These are phyloP conservation scores for Cardamine chenopodiifolia DNA, from an alignment of 345 rosid species.

Conservation along the genomic window DNA sequence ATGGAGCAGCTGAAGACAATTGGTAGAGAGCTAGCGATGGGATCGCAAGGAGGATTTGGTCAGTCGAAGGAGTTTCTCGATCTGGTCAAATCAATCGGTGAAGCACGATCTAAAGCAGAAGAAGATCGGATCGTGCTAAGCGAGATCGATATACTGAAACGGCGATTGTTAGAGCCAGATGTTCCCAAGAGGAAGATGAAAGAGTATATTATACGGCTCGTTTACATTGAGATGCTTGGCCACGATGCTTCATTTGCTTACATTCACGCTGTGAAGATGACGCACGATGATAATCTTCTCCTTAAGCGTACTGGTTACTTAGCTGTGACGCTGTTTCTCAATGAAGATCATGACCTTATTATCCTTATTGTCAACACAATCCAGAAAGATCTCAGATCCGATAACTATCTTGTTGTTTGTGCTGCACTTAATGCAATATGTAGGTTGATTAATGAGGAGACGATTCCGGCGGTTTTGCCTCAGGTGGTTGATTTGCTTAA, in stretches of 20 bases:
- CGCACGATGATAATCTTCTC: constrained; percentile 77
- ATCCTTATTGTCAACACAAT: constrained; percentile 93
- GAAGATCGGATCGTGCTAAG: constrained; percentile 93
- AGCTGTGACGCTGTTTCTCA: constrained; percentile 88
- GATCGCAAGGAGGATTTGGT: constrained; percentile 95
- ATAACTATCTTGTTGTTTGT: constrained; percentile 82
- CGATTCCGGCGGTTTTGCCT: constrained; percentile 93
- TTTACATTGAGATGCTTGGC: constrained; percentile 96
- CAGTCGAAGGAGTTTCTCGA: constrained; percentile 96
- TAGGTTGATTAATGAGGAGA: constrained; percentile 93
- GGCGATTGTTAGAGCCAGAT: constrained; percentile 83
- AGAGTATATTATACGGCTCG: constrained; percentile 83
- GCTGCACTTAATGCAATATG: constrained; percentile 91
- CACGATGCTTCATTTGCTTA: constrained; percentile 98
- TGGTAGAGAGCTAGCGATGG: constrained; percentile 98
- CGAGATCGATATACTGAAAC: constrained; percentile 92
- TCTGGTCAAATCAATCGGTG: constrained; percentile 96
- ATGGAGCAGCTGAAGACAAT: constrained; percentile 97
- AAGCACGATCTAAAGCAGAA: constrained; percentile 97
- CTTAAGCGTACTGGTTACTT: constrained; percentile 95
- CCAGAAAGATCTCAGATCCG: constrained; percentile 95
- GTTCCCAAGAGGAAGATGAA: constrained; percentile 94
- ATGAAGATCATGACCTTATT: constrained; percentile 94
- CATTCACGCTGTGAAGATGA: constrained; percentile 99
- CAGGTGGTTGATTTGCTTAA: constrained; percentile 84